Conservation (phyloP, 75 land plant genomes). For the Pinus tabuliformis region DNA sequence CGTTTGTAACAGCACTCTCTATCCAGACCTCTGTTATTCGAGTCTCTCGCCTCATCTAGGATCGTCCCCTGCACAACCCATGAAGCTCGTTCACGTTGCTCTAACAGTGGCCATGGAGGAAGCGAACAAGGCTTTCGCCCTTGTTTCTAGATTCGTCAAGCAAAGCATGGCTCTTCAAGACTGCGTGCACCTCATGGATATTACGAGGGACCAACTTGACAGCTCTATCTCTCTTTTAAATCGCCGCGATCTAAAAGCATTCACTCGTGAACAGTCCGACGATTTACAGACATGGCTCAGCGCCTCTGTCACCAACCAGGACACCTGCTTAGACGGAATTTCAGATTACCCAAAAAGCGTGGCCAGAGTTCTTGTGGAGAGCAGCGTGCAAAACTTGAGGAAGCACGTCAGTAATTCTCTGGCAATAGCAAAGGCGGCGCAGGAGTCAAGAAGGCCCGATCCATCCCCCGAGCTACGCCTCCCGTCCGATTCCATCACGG, state of each 20-base stretch:
- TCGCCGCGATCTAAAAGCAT: background rate
- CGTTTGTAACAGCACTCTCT: background rate
- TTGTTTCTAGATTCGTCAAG: background rate
- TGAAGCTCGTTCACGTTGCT: background rate
- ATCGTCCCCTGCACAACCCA: background rate
- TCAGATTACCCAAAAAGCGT: background rate
- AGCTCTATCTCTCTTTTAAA: background rate
- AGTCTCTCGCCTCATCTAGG: background rate
- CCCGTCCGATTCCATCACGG: too few relatives aligned
- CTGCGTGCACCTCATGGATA: background rate
- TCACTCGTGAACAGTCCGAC: background rate
- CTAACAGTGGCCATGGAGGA: background rate
- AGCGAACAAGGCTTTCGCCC: background rate
- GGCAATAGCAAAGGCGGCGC: background rate
- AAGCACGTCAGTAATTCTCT: background rate
- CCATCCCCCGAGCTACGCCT: too few relatives aligned
- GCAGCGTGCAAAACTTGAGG: background rate
- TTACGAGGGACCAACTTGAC: background rate
- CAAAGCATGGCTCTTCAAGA: background rate
- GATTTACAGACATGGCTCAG: constrained; percentile 19
- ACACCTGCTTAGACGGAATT: constrained; percentile 15
- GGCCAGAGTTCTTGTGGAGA: background rate
- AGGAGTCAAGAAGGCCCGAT: too few relatives aligned
- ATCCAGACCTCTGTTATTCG: background rate
- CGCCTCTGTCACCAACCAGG: constrained; percentile 12